Evolutionary conservation across 176 grass and related monocot genomes (phyloP), one percentile per base, ranked within the genome.

Genomic region (Zoysia pacifica): DNA sequence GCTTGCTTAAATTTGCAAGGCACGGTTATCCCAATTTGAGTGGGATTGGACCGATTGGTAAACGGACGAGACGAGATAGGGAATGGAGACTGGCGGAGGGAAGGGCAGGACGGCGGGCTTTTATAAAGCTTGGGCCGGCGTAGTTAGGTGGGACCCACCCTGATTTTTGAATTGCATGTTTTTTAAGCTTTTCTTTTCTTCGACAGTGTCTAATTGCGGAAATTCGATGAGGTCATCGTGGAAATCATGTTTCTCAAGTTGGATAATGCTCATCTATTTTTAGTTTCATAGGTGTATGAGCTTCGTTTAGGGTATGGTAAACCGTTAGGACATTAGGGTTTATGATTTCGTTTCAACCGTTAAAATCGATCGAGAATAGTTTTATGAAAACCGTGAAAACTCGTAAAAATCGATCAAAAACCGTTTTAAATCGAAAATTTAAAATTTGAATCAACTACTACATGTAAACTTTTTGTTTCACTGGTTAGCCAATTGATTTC

Each of bases 61-160:
- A 65, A 15, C 19, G 35, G 28, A 65, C 12, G 61, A 19, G 11
- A 49, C 12, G 61, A 19, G 11, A 39, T 40, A 35, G 41, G 53
- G 18, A 80, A 76, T 50, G 49, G 42, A 52, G 20, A 28, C 28
- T 28, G 28, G 55, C 16, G 18, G 49, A 35, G 5, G 2, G 2
- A 43, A 0, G 8, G 6, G 2, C 1, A 0, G 46, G 48, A 4
- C 15, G 14, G 3, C 4, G 36, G 42, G 18, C 1, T 48, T 84
- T 85, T 85, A 89, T 89, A 85, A 72, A 89, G 19, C 6, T 13
- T n/a, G 7, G 48, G 15, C 5, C 20, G 20, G 18, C 20, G 35
- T 56, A 6, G 69, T 35, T 40, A 28, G 19, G 36, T 76, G 76
- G 87, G 82, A 9, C 78, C 81, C 77, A 77, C 18, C 48, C 44